Evolutionary conservation across 1,139 yeast genomes (phyloP).

Genomic region (Starmera stellimalicola): DNA sequence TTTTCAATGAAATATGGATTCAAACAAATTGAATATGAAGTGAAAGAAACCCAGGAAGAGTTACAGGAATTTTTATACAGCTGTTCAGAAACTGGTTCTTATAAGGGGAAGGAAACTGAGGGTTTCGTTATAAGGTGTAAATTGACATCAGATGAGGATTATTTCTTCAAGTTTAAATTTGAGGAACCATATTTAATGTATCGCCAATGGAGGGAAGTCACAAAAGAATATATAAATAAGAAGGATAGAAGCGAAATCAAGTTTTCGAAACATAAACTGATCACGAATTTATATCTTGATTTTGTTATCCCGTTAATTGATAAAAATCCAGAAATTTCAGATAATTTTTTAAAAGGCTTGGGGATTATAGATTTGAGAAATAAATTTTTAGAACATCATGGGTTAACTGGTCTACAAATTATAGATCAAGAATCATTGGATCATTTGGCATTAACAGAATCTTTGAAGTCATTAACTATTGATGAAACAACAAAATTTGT

Average conservation of each 20-base stretch:
- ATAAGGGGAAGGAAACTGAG: slow-evolving; percentile 66
- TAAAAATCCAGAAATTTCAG: slow-evolving; percentile 33
- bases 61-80: slow-evolving; percentile 45
- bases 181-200: slow-evolving; percentile 92
- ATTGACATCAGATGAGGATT: slow-evolving; percentile 30
- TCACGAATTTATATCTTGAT: slow-evolving; percentile 59
- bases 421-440: slow-evolving; percentile 26
- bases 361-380: slow-evolving; percentile 73
- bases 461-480: slow-evolving; percentile 20
- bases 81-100: slow-evolving; percentile 61
- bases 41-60: slow-evolving; percentile 27
- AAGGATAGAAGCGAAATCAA: slow-evolving; percentile 34
- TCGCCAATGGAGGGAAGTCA: slow-evolving; percentile 83
- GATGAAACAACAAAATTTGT: slow-evolving; percentile 41
- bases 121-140: slow-evolving; percentile 85
- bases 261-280: slow-evolving; percentile 43
- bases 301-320: slow-evolving; percentile 51
- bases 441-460: slow-evolving; percentile 24
- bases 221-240: slow-evolving; percentile 45
- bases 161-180: slow-evolving; percentile 87
- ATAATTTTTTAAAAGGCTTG: slow-evolving; percentile 42
- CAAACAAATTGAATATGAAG: slow-evolving; percentile 39
- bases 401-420: slow-evolving; percentile 38
- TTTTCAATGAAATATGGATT: slow-evolving; percentile 75
- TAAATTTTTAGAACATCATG: slow-evolving; percentile 39